These are phyloP conservation scores for Penicillium diatomitis DNA, from an alignment of 495 filamentous ascomycete species.

Conservation along the genomic window DNA sequence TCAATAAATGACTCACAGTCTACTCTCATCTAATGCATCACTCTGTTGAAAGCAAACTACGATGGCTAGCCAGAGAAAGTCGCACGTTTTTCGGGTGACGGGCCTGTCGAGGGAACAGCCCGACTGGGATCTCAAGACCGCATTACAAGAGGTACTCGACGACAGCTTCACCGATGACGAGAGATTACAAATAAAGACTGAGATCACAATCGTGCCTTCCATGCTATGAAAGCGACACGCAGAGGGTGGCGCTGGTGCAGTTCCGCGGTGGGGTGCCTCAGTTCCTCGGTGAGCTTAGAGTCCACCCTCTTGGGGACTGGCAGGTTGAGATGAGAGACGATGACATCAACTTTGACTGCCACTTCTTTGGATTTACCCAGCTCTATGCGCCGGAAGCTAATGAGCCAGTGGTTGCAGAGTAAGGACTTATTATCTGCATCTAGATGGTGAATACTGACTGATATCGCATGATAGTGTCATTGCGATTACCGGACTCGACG, in stretches of 20 bases:
- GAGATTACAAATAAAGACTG: constrained; percentile 4
- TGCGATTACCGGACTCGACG: neutral
- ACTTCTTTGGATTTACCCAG: constrained; percentile 11
- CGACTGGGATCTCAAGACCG: constrained; percentile 4
- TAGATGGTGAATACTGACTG: neutral
- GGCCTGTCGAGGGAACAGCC: constrained; percentile 4
- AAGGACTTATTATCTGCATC: constrained; percentile 3
- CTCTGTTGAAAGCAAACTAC: neutral
- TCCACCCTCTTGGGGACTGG: constrained; percentile 4
- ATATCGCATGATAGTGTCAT: neutral
- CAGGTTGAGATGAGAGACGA: constrained; percentile 8
- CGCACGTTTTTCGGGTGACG: constrained; percentile 7
- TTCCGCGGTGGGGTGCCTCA: constrained; percentile 8
- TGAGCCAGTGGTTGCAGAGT: constrained; percentile 5
- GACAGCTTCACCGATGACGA: constrained; percentile 5
- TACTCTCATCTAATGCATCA: constrained; percentile 1
- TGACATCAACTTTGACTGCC: constrained; percentile 6
- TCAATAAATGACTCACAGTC: constrained; percentile 1
- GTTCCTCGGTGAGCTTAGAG: constrained; percentile 5
- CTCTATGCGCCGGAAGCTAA: constrained; percentile 6
- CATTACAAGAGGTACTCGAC: constrained; percentile 5
- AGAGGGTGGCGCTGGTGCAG: constrained; percentile 6
- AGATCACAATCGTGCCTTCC: constrained; percentile 8
- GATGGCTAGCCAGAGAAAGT: constrained; percentile 9
- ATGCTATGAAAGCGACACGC: constrained; percentile 7